Evolutionary conservation across 208 protist species (phyloP).

Genomic region (Acanthamoeba divionensis): DNA sequence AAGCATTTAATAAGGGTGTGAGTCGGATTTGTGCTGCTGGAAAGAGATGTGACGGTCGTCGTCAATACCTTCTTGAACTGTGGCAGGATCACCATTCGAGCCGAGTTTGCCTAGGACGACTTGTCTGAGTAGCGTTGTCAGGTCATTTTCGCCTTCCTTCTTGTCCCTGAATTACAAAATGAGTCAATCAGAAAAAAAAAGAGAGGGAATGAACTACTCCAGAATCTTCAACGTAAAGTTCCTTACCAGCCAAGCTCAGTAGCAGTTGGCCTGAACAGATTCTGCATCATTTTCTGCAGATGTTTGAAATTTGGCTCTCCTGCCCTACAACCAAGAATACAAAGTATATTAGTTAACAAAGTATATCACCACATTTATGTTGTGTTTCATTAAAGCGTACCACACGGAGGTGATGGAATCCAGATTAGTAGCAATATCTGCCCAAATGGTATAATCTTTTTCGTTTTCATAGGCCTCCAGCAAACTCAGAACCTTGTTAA

Average conservation of each 20-base stretch:
- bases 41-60: too few species aligned
- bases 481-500: conserved; percentile 37
- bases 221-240: background rate
- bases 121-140: background rate
- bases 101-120: background rate
- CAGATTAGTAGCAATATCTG: conserved; percentile 23
- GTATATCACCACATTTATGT: too few species aligned
- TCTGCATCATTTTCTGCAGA: too few species aligned
- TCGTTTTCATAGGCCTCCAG: conserved; percentile 40
- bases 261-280: background rate
- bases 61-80: background rate
- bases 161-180: background rate
- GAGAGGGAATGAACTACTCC: background rate
- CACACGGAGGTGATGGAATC: background rate
- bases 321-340: too few species aligned
- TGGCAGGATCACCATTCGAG: background rate
- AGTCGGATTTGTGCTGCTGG: too few species aligned
- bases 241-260: background rate
- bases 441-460: conserved; percentile 43
- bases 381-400: too few species aligned
- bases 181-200: background rate
- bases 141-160: background rate
- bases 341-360: too few species aligned
- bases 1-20: too few species aligned
- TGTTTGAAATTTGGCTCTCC: too few species aligned